Conservation (phyloP, 129 eudicot genomes). For the Arctium lappa region DNA sequence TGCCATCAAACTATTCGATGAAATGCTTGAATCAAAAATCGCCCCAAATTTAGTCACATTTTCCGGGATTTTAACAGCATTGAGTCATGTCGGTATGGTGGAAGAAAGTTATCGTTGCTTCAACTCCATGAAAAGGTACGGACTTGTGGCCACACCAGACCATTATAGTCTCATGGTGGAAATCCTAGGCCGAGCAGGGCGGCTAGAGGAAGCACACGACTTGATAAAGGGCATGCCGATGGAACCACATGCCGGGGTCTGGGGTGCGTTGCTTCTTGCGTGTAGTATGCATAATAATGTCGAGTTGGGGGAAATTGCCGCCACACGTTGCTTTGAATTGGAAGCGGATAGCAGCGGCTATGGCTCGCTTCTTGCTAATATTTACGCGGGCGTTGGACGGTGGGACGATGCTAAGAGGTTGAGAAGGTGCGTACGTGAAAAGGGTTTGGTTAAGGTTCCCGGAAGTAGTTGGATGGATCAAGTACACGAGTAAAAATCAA, state of each 20-base stretch:
- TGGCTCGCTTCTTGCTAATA: conserved; percentile 44
- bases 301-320: conserved; percentile 38
- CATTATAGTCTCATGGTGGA: conserved; percentile 48
- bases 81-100: conserved; percentile 25
- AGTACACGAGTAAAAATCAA: not conserved
- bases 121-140: conserved; percentile 30
- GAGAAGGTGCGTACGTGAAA: conserved; percentile 29
- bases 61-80: conserved; percentile 36
- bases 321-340: conserved; percentile 36
- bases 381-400: conserved; percentile 39
- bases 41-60: conserved; percentile 43
- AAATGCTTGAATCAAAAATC: conserved; percentile 38
- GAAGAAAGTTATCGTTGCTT: conserved; percentile 35
- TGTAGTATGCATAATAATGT: conserved; percentile 34
- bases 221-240: conserved; percentile 40
- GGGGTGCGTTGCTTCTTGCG: conserved; percentile 45
- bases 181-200: conserved; percentile 41
- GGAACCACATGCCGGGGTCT: conserved; percentile 38
- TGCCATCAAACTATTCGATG: conserved; percentile 36
- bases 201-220: conserved; percentile 40
- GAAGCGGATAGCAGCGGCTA: conserved; percentile 32
- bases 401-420: conserved; percentile 50
- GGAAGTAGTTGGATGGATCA: conserved; percentile 52
- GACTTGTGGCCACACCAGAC: conserved; percentile 33
- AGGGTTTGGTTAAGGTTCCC: conserved; percentile 38